Conservation (phyloP, 2,329 filamentous ascomycete species). For the Elsinoe australis region DNA sequence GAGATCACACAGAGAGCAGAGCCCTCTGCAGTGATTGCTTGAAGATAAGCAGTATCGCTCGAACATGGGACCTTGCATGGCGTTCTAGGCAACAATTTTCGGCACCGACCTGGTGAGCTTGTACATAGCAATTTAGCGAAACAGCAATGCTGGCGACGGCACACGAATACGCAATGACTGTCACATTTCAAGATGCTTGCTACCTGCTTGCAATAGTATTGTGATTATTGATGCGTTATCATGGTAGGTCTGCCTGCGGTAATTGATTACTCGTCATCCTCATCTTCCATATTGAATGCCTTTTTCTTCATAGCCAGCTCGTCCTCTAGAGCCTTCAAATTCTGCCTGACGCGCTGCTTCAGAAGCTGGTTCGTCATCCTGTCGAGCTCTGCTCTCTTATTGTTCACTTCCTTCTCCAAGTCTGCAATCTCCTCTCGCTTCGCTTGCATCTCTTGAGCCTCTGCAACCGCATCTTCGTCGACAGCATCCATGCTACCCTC, state of each 20-base stretch:
- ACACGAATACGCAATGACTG: too few relatives aligned
- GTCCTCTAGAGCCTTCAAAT: slow-evolving; percentile 44
- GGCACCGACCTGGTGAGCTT: too few relatives aligned
- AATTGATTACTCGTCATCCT: slow-evolving; percentile 22
- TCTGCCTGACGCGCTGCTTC: slow-evolving; percentile 42
- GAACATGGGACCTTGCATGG: neutral
- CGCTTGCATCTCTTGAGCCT: slow-evolving; percentile 41
- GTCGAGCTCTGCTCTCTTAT: slow-evolving; percentile 33
- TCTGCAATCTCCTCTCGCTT: slow-evolving; percentile 49
- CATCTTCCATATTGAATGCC: slow-evolving; percentile 32
- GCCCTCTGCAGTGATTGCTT: slow-evolving; percentile 2
- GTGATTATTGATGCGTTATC: too few relatives aligned
- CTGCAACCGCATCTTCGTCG: slow-evolving; percentile 46
- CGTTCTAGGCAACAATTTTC: too few relatives aligned
- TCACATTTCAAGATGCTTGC: too few relatives aligned
- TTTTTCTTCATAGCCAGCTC: slow-evolving; percentile 48
- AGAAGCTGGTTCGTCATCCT: slow-evolving; percentile 43
- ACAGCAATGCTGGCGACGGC: too few relatives aligned
- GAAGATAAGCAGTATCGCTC: too few relatives aligned
- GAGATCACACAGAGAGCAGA: slow-evolving; percentile 8
- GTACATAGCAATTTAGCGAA: too few relatives aligned
- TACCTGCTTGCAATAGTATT: too few relatives aligned
- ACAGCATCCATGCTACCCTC: slow-evolving; percentile 37
- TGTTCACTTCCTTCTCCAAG: slow-evolving; percentile 44
- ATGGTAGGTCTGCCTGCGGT: too few relatives aligned